These are phyloP conservation scores for Fusarium begoniae DNA, from an alignment of 2,329 filamentous ascomycete genomes.

Conservation along the genomic window DNA sequence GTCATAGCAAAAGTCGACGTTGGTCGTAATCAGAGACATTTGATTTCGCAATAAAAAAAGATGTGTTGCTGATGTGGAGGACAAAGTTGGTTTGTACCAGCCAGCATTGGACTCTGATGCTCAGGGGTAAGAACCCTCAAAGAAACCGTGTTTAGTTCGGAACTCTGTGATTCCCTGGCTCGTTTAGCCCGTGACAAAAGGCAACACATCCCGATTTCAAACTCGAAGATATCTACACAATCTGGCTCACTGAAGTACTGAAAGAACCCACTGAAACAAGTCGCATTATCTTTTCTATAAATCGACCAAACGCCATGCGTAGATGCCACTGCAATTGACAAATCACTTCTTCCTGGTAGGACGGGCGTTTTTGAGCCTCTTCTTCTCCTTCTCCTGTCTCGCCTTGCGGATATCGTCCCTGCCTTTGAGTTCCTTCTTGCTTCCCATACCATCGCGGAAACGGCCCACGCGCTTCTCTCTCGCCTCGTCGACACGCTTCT, in stretches of 20 bases:
- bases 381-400: conserved; percentile 78
- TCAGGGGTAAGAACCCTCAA: neutral
- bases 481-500: conserved; percentile 88
- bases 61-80: neutral
- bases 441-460: conserved; percentile 77
- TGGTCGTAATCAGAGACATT: neutral
- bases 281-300: conserved; percentile 26
- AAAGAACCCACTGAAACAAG: neutral
- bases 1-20: neutral
- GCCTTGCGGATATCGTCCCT: conserved; percentile 87
- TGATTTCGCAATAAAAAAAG: neutral
- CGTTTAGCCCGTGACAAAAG: neutral
- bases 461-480: conserved; percentile 83
- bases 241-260: neutral
- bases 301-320: conserved; percentile 26
- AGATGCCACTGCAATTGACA: neutral
- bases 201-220: neutral
- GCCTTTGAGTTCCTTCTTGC: conserved; percentile 80
- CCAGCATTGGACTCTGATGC: neutral
- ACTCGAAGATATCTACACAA: neutral
- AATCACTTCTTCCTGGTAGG: conserved; percentile 68
- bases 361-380: conserved; percentile 87
- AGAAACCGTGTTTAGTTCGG: neutral
- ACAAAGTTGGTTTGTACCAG: neutral
- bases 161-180: neutral